Base-by-base conservation (phyloP, 1,284 basidiomycete genomes). In the Ceratobasidium sp. region DNA sequence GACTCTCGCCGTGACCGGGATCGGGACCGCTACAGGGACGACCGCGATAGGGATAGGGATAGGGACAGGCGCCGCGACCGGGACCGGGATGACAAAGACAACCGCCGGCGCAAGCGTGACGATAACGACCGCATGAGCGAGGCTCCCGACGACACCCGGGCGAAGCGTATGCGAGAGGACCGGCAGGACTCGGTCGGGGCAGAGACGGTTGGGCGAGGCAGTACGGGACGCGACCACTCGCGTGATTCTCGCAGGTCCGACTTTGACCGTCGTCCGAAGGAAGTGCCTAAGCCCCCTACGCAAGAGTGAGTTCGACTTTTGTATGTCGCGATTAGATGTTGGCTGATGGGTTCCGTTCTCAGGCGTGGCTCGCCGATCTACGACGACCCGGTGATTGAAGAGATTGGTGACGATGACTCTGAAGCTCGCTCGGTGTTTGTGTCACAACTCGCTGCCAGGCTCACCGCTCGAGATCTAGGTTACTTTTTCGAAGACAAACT, bases 401-500 rank as follows among this genome's bases (percentile, higher is more conserved):
- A 85, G 51, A 88, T 87, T 79, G 87, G 89, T 38, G 92, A 91
- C 80, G 92, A 93, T 79, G 95, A 95, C 80, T 95, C 91, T 73
- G 96, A 98, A 86, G 89, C 92, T 79, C 92, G 97, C 81, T 98
- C 96, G 77, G 93, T 98, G 76, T 99, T 99, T 83, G 95, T 98
- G 80, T 96, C 95, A 78, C 96, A 98, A 83, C 89, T 99, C 79
- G 94, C 96, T 77, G 94, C 95, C 73, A 89, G 94, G 78, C 89
- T 98, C 80, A 96, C 94, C 73, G 94, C 95, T 78, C 87, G 93
- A 79, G 96, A 99, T 84, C 84, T 99, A 80, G 95, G 95, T 75
- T 93, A 96, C 82, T 99, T 99, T 84, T 98, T 99, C 80, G 96
- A 98, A 84, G 94, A 97, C 80, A 95, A 94, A 80, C 86, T 98